Base-by-base conservation (phyloP, 768 basidiomycete species). In the Termitomyces sp. region DNA sequence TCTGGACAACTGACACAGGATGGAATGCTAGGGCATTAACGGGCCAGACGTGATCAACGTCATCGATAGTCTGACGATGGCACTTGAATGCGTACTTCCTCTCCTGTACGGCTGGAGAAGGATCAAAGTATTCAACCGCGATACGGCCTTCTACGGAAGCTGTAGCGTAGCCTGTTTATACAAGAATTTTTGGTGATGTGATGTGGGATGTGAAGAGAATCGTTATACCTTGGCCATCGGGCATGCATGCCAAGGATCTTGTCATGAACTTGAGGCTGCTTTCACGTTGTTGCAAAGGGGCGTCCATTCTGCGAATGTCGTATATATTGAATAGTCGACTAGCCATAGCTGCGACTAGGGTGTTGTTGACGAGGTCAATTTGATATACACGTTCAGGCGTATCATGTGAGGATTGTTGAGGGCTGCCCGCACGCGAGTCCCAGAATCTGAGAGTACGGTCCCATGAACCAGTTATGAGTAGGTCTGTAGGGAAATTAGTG, bases 181-280 rank as follows among this genome's bases (percentile, higher is more conserved):
- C 26, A n/a, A 35, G 43, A 16, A 35, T 20, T 14, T 26, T 5
- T 52, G 13, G 16, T 52, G 7, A 7, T 26, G 38, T 52, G 3
- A 16, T 33, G 11, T 18, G 11, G 41, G 13, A n/a, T 57, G 24
- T 40, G 46, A 38, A 54, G 33, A 45, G 20, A 55, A 40, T 38
- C 61, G 79, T 6, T 14, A 43, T 60, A 90, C 94, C 95, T 74
- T 94, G 84, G 2, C 95, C 94, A 68, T 92, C 90, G 2, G 83
- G 79, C 95, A 98, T 98, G 67, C 92, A 93, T 14, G 90, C 92
- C 54, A 99, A 71, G 48, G 87, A 88, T 57, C 94, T 76, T 41
- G 95, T 98, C 90, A 97, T 90, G 69, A 90, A 98, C 71, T 97
- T 97, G 59, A 99, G 72, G 62, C 92, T 94, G 68, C 92, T 94